A percentile compares a stretch with the other conserved stretches of the same genome.
phyloP scores from a whole-genome alignment of 306 rosid species.

The Gynostemma pentaphyllum region DNA sequence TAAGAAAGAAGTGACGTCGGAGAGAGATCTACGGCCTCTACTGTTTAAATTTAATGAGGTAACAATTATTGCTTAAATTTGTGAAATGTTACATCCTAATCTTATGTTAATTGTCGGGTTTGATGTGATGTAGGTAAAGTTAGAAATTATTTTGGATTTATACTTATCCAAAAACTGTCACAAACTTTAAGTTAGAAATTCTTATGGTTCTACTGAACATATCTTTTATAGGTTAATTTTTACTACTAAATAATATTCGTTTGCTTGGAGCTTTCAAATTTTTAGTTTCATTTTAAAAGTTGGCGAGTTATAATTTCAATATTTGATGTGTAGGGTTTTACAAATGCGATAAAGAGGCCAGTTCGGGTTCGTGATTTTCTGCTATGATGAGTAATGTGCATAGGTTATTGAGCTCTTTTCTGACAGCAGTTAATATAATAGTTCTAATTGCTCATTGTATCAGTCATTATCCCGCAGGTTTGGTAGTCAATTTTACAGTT shows the following conservation, averaged over 20 bases:
- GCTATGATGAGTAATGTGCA: slow-evolving; percentile 16
- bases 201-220: background rate
- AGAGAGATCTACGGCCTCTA: slow-evolving; percentile 50
- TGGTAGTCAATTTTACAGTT: background rate
- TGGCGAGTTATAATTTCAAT: background rate
- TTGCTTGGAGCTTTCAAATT: background rate
- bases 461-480: background rate
- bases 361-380: slow-evolving; percentile 83
- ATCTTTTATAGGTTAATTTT: background rate
- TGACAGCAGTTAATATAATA: background rate
- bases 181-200: too few relatives aligned
- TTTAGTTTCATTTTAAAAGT: background rate
- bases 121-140: too few relatives aligned
- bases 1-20: slow-evolving; percentile 40
- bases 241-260: background rate
- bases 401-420: background rate
- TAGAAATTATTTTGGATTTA: too few relatives aligned
- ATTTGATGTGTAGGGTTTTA: slow-evolving; percentile 57
- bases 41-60: slow-evolving; percentile 90
- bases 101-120: background rate
- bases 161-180: too few relatives aligned
- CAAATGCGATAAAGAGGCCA: slow-evolving; percentile 86
- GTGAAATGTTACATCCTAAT: background rate
- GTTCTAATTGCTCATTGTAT: background rate
- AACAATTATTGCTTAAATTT: background rate